These are phyloP conservation scores for Diplocarpon rosae DNA, from an alignment of 2,329 filamentous ascomycete genomes.

Conservation along the genomic window DNA sequence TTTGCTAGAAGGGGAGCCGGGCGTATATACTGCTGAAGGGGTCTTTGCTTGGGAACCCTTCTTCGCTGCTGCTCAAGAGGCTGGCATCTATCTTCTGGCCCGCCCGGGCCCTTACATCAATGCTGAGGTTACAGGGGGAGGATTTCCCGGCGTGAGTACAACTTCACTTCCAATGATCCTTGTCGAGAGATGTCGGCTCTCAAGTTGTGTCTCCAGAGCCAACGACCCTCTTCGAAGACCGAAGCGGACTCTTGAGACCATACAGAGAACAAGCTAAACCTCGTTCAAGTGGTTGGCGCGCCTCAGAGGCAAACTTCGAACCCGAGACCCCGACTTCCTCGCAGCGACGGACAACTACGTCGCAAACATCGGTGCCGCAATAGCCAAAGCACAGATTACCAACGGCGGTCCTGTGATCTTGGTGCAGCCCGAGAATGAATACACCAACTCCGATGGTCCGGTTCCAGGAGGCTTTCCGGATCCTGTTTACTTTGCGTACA, in stretches of 20 bases:
- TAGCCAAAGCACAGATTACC: conserved; percentile 69
- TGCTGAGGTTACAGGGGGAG: conserved; percentile 64
- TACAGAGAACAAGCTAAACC: no score
- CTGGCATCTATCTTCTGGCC: conserved; percentile 68
- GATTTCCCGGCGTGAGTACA: conserved; percentile 49
- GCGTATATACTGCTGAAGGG: conserved; percentile 58
- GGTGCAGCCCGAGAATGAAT: conserved; percentile 76
- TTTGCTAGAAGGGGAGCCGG: conserved; percentile 61
- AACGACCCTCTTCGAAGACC: no score
- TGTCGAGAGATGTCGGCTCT: no score
- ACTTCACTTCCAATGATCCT: no score
- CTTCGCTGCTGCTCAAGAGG: conserved; percentile 61
- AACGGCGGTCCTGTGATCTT: conserved; percentile 73
- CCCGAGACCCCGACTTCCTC: conserved; percentile 49
- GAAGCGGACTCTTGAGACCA: no score
- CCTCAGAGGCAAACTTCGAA: conserved; percentile 52
- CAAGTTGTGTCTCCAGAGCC: no score
- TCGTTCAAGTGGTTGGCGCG: conserved; percentile 51
- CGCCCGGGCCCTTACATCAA: conserved; percentile 54
- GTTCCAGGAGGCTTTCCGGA: conserved; percentile 49
- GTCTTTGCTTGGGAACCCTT: conserved; percentile 64
- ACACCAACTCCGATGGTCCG: conserved; percentile 40
- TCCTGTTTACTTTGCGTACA: conserved; percentile 56
- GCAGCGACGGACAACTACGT: conserved; percentile 54
- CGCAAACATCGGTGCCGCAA: conserved; percentile 46